Evolutionary conservation across 2,329 filamentous ascomycete genomes (phyloP).

Genomic region (Pleurostoma richardsiae): DNA sequence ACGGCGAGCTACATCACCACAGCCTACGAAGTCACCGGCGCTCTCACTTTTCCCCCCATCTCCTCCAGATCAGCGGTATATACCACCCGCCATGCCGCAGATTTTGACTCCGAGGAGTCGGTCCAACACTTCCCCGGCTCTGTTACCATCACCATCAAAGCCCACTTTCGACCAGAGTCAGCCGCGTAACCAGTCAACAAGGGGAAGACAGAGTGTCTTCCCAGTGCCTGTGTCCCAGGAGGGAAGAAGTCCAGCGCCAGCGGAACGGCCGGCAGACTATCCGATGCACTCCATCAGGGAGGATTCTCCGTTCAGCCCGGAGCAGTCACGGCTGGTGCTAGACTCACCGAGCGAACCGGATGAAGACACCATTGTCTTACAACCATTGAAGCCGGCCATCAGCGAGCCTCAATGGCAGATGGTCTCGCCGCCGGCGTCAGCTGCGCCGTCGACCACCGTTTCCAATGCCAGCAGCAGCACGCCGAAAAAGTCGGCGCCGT

Average conservation of each 20-base stretch:
- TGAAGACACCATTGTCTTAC: conserved; percentile 17
- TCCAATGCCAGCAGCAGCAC: conserved; percentile 11
- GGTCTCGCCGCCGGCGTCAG: conserved; percentile 31
- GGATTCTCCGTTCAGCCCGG: conserved; percentile 22
- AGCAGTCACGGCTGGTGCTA: conserved; percentile 29
- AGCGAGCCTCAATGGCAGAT: conserved; percentile 43
- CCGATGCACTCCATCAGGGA: conserved; percentile 3
- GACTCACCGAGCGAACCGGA: conserved; percentile 33
- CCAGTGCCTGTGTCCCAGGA: neutral
- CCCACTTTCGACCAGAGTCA: conserved; percentile 23
- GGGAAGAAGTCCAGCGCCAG: neutral
- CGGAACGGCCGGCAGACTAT: neutral
- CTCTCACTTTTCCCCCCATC: conserved; percentile 39
- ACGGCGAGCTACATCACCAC: conserved; percentile 45
- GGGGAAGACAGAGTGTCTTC: neutral
- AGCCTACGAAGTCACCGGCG: conserved; percentile 36
- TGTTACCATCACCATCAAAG: conserved; percentile 36
- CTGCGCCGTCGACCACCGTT: conserved; percentile 21
- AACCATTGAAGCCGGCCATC: conserved; percentile 27
- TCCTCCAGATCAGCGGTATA: conserved; percentile 10
- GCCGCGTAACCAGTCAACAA: neutral
- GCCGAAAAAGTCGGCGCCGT: conserved; percentile 6
- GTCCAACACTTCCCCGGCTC: conserved; percentile 51
- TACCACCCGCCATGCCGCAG: conserved; percentile 13
- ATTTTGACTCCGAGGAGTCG: conserved; percentile 35